phyloP scores from a whole-genome alignment of 305 asterid species.

The Rubia occidens region DNA sequence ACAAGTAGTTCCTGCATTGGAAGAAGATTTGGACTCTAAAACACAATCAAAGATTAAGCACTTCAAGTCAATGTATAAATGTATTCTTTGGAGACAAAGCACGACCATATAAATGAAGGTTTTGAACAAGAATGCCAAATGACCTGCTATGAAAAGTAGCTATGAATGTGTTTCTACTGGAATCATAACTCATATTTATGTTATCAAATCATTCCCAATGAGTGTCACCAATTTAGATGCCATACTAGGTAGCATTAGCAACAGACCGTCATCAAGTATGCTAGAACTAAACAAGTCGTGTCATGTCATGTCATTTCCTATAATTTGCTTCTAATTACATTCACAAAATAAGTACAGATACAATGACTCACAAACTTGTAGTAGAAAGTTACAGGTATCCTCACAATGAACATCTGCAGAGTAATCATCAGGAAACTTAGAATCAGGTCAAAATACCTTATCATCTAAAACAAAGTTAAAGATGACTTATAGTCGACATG shows the following conservation, averaged over 20 bases:
- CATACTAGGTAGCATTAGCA: background rate
- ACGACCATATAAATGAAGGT: too few species aligned
- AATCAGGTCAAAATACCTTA: background rate
- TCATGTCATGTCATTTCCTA: background rate
- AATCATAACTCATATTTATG: too few species aligned
- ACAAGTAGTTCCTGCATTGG: too few species aligned
- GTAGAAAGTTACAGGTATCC: conserved; percentile 50
- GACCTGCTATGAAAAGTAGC: too few species aligned
- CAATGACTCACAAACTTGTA: background rate
- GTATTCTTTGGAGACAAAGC: too few species aligned
- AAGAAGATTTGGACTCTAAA: too few species aligned
- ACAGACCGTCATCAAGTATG: background rate
- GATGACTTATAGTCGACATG: conserved; percentile 11
- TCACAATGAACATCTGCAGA: conserved; percentile 57
- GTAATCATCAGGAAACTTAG: conserved; percentile 16
- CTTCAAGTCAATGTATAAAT: too few species aligned
- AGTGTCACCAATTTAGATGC: background rate
- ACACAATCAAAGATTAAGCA: too few species aligned
- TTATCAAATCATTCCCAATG: background rate
- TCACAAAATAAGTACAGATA: background rate
- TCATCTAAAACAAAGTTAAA: background rate
- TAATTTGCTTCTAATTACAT: background rate
- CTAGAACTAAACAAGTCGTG: background rate
- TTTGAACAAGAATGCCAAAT: too few species aligned
- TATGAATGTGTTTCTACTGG: too few species aligned